Evolutionary conservation across 1,139 yeast genomes (phyloP).

Genomic region (Geotrichum histeridarum): DNA sequence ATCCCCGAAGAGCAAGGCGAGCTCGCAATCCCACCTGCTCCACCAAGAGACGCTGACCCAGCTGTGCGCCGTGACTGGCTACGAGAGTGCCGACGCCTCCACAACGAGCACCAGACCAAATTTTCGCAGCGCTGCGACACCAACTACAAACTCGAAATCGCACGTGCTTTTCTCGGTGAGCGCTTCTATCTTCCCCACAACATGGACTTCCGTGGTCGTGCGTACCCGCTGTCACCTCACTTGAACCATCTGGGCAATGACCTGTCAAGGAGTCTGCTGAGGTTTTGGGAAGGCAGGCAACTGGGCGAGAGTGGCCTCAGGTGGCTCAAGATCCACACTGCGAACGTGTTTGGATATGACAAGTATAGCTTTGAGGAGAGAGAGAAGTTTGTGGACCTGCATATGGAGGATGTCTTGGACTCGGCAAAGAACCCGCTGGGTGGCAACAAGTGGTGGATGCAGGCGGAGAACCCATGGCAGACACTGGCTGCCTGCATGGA

Average conservation of each 20-base stretch:
- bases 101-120: slow-evolving; percentile 58
- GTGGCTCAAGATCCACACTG: slow-evolving; percentile 89
- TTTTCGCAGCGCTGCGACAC: slow-evolving; percentile 91
- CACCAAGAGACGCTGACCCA: slow-evolving; percentile 64
- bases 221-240: slow-evolving; percentile 86
- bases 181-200: slow-evolving; percentile 91
- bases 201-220: slow-evolving; percentile 81
- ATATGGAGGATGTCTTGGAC: slow-evolving; percentile 55
- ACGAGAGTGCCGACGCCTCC: slow-evolving; percentile 50
- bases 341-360: slow-evolving; percentile 84
- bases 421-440: slow-evolving; percentile 68
- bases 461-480: slow-evolving; percentile 95
- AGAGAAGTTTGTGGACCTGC: slow-evolving; percentile 62
- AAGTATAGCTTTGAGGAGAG: slow-evolving; percentile 78
- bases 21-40: slow-evolving; percentile 57
- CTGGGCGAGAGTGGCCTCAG: slow-evolving; percentile 70
- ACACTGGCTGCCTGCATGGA: slow-evolving; percentile 83
- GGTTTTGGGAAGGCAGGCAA: slow-evolving; percentile 82
- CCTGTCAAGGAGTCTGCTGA: slow-evolving; percentile 74
- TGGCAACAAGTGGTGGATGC: slow-evolving; percentile 68
- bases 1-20: slow-evolving; percentile 58
- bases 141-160: slow-evolving; percentile 89
- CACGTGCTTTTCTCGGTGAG: slow-evolving; percentile 77
- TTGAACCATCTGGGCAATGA: slow-evolving; percentile 85
- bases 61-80: slow-evolving; percentile 63